These are phyloP conservation scores for Linnemannia elongata DNA, from an alignment of 192 early-diverging fungal species.

Conservation along the genomic window DNA sequence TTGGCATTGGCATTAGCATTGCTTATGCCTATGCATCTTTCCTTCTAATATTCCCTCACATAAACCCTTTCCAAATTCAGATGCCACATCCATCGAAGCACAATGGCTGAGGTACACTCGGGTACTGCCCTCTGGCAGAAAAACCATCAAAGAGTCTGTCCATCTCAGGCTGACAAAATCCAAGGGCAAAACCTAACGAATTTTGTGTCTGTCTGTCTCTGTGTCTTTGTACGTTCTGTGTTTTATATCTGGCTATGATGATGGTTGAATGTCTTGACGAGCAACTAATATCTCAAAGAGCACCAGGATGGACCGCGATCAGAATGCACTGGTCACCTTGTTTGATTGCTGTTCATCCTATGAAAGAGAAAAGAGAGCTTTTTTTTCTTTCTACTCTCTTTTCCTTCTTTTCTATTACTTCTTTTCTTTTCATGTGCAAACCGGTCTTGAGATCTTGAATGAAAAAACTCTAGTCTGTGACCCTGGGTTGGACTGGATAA, in stretches of 20 bases:
- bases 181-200: background rate
- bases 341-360: too few species aligned
- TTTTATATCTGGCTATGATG: too few species aligned
- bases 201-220: too few species aligned
- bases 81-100: background rate
- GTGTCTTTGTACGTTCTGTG: too few species aligned
- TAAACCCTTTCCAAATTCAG: background rate
- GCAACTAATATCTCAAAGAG: conserved; percentile 15
- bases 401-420: background rate
- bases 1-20: background rate
- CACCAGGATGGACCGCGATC: conserved; percentile 32
- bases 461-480: background rate
- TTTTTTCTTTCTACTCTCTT: background rate
- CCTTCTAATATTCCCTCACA: background rate
- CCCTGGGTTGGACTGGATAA: background rate
- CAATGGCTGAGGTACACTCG: too few species aligned
- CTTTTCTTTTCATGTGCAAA: conserved; percentile 7
- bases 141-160: background rate
- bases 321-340: background rate
- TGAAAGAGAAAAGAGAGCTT: background rate
- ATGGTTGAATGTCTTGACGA: background rate
- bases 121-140: background rate
- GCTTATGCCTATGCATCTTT: background rate
- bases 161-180: background rate
- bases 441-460: background rate